A percentile compares a stretch with the other conserved stretches of the same genome.
Conservation (phyloP, 169 alveolate species). For the Eimeria necatrix region DNA sequence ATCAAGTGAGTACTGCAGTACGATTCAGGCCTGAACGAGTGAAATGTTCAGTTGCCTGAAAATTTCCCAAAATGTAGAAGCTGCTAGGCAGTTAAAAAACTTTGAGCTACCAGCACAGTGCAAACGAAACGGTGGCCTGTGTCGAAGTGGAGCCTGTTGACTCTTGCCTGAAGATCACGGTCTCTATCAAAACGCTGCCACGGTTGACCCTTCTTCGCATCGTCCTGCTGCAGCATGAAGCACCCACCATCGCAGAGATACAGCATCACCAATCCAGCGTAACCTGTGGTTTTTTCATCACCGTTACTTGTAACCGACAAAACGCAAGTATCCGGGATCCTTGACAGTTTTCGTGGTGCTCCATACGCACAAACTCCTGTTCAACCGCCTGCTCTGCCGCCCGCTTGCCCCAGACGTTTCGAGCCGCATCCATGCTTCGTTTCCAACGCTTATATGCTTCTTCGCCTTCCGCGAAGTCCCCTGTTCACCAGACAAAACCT, state of each 20-base stretch:
- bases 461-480: constrained; percentile 73
- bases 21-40: too few species aligned
- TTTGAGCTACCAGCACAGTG: not conserved
- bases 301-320: too few species aligned
- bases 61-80: too few species aligned
- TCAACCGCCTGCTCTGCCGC: constrained; percentile 79
- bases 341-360: too few species aligned
- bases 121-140: not conserved
- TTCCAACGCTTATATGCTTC: constrained; percentile 80
- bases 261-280: not conserved
- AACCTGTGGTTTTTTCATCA: too few species aligned
- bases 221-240: constrained; percentile 68
- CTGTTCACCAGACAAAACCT: constrained; percentile 35
- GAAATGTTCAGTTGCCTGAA: too few species aligned
- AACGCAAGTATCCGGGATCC: too few species aligned
- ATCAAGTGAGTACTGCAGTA: not conserved
- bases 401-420: constrained; percentile 78
- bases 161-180: constrained; percentile 74
- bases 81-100: too few species aligned
- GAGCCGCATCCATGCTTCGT: constrained; percentile 68
- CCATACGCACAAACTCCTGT: constrained; percentile 53
- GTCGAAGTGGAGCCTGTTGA: not conserved
- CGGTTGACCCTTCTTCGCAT: constrained; percentile 76
- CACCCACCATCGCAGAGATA: not conserved
- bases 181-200: constrained; percentile 82